Conservation (phyloP, 2,329 filamentous ascomycete genomes). For the Fusarium liriodendri region DNA sequence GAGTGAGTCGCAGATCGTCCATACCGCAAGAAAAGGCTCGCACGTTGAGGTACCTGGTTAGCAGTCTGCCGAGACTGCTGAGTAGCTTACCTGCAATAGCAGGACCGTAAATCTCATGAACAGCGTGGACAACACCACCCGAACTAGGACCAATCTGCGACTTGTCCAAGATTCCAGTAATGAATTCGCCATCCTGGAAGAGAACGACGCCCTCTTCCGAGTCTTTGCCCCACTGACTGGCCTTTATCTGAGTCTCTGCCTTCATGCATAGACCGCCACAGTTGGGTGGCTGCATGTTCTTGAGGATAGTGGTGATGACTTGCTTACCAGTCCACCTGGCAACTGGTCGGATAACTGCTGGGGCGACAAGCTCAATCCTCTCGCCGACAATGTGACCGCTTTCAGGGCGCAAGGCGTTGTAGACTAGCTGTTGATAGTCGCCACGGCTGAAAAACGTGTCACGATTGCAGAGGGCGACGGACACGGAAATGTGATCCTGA, state of each 20-base stretch:
- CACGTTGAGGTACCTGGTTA: slow-evolving; percentile 93
- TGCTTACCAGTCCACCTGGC: slow-evolving; percentile 96
- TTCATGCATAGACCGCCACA: slow-evolving; percentile 83
- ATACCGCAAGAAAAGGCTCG: slow-evolving; percentile 97
- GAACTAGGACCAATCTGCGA: slow-evolving; percentile 89
- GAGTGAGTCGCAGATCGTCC: slow-evolving; percentile 90
- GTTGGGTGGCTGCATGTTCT: slow-evolving; percentile 85
- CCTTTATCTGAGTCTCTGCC: slow-evolving; percentile 81
- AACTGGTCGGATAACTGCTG: slow-evolving; percentile 83
- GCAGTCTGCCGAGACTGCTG: slow-evolving; percentile 86
- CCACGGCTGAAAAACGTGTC: slow-evolving; percentile 91
- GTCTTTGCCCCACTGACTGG: slow-evolving; percentile 81
- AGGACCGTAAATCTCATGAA: slow-evolving; percentile 94
- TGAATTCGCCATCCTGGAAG: slow-evolving; percentile 87
- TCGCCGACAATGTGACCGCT: slow-evolving; percentile 88
- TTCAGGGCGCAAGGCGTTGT: slow-evolving; percentile 89
- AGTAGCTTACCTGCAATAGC: slow-evolving; percentile 87
- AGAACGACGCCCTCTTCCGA: slow-evolving; percentile 84
- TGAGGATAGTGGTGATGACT: slow-evolving; percentile 89
- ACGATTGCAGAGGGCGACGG: slow-evolving; percentile 87
- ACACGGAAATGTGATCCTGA: slow-evolving; percentile 97
- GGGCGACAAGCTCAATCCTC: slow-evolving; percentile 82
- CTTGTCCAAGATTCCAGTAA: slow-evolving; percentile 95
- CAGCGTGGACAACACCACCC: slow-evolving; percentile 89
- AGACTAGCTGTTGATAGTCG: slow-evolving; percentile 94